Conservation (phyloP, 805 yeast genomes). For the Lipomyces kockii region DNA sequence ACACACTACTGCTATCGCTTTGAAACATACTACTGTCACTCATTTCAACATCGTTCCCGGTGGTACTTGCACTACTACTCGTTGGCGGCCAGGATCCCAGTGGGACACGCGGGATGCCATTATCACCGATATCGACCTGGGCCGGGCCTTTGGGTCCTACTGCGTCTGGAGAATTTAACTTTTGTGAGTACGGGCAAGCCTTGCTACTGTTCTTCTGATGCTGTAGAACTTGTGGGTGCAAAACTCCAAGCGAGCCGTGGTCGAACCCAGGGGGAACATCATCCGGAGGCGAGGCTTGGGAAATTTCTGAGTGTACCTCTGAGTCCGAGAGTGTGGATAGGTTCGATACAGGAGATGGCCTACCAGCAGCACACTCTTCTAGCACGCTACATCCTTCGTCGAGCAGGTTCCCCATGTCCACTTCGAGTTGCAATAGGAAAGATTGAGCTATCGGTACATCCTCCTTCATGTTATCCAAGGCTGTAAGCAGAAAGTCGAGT, state of each 20-base stretch:
- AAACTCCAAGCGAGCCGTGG: neutral
- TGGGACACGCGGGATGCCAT: neutral
- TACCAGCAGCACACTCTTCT: neutral
- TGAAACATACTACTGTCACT: neutral
- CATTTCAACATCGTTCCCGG: neutral
- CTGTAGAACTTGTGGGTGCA: neutral
- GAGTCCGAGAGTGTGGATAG: neutral
- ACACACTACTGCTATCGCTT: neutral
- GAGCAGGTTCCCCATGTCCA: constrained; percentile 26
- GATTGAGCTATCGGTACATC: constrained; percentile 25
- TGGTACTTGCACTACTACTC: neutral
- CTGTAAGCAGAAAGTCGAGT: constrained; percentile 27
- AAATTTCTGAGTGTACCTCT: neutral
- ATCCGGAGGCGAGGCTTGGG: neutral
- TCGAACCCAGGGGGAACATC: neutral
- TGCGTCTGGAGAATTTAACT: neutral
- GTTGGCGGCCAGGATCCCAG: neutral
- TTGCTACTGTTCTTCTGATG: neutral
- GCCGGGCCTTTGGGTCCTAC: neutral
- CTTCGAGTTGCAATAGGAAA: constrained; percentile 31
- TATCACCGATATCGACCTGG: neutral
- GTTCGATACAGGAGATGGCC: neutral
- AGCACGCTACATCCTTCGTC: neutral
- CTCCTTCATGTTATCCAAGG: constrained; percentile 26
- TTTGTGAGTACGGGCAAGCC: neutral